Conservation (phyloP, 2,329 filamentous ascomycete genomes). For the Alternaria arbusti region DNA sequence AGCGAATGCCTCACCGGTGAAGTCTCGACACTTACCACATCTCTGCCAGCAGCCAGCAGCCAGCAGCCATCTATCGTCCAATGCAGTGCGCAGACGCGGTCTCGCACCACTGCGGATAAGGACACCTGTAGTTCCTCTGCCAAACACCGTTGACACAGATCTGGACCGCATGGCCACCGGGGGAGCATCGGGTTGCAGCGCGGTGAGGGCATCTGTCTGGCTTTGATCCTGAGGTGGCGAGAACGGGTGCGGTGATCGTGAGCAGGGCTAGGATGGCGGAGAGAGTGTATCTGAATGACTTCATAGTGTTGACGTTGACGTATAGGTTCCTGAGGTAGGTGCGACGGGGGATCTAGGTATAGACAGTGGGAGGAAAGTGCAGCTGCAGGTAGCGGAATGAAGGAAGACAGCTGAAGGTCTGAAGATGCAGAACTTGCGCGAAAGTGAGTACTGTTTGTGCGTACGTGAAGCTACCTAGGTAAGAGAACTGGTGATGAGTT, state of each 20-base stretch:
- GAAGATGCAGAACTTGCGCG: background rate
- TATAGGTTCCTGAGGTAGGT: background rate
- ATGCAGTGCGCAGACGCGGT: background rate
- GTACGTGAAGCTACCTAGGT: too few species aligned
- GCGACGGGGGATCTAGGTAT: too few species aligned
- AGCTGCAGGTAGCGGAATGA: fast-evolving
- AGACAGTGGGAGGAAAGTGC: background rate
- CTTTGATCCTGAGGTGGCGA: background rate
- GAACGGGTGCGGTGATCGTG: background rate
- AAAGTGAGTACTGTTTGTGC: background rate
- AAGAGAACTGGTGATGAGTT: too few species aligned
- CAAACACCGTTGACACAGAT: background rate
- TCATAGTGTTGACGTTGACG: background rate
- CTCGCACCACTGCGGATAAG: background rate
- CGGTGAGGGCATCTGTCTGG: background rate
- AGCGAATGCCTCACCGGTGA: background rate
- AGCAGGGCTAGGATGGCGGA: background rate
- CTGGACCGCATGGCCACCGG: background rate
- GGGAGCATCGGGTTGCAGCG: background rate
- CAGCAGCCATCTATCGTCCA: background rate
- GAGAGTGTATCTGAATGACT: too few species aligned
- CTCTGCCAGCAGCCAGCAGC: too few species aligned
- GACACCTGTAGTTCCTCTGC: background rate
- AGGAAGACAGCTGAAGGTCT: background rate
- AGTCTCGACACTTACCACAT: background rate